Evolutionary conservation across 2,329 filamentous ascomycete species (phyloP).

Genomic region (Didymosphaeria variabile): DNA sequence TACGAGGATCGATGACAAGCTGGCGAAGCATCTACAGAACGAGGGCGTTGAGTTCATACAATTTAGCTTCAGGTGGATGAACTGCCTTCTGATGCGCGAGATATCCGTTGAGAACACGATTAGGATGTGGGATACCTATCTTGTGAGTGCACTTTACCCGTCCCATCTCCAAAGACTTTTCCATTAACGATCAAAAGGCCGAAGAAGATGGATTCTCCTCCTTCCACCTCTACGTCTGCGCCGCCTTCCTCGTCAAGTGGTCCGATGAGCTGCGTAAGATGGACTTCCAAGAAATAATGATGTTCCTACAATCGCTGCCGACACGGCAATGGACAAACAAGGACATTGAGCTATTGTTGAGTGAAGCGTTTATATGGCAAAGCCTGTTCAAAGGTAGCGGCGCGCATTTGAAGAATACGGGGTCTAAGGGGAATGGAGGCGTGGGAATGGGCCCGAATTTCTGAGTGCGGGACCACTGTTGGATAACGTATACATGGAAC

Average conservation of each 20-base stretch:
- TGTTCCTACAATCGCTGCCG: slow-evolving; percentile 95
- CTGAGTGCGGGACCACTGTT: slow-evolving; percentile 27
- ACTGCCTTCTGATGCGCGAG: slow-evolving; percentile 96
- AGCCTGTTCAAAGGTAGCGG: slow-evolving; percentile 94
- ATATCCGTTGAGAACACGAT: slow-evolving; percentile 97
- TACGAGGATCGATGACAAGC: slow-evolving; percentile 81
- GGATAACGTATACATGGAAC: slow-evolving; percentile 4
- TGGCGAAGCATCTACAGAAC: slow-evolving; percentile 88
- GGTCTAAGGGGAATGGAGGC: slow-evolving; percentile 39
- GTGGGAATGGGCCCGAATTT: slow-evolving; percentile 52
- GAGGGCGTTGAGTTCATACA: slow-evolving; percentile 98
- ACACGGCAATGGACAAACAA: slow-evolving; percentile 97
- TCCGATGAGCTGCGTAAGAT: slow-evolving; percentile 93
- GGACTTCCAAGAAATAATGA: slow-evolving; percentile 99
- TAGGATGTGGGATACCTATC: slow-evolving; percentile 99
- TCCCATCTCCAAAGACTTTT: background rate
- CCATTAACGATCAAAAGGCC: slow-evolving; percentile 65
- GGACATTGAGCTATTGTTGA: slow-evolving; percentile 93
- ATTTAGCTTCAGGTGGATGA: slow-evolving; percentile 99
- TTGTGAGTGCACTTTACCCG: slow-evolving; percentile 67
- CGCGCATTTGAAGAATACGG: slow-evolving; percentile 73
- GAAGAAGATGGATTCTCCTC: slow-evolving; percentile 99
- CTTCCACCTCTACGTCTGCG: slow-evolving; percentile 98
- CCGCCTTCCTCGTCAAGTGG: slow-evolving; percentile 98
- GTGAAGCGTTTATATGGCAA: slow-evolving; percentile 99